Evolutionary conservation across 768 basidiomycete species (phyloP).

Genomic region (Lactifluus volemus): DNA sequence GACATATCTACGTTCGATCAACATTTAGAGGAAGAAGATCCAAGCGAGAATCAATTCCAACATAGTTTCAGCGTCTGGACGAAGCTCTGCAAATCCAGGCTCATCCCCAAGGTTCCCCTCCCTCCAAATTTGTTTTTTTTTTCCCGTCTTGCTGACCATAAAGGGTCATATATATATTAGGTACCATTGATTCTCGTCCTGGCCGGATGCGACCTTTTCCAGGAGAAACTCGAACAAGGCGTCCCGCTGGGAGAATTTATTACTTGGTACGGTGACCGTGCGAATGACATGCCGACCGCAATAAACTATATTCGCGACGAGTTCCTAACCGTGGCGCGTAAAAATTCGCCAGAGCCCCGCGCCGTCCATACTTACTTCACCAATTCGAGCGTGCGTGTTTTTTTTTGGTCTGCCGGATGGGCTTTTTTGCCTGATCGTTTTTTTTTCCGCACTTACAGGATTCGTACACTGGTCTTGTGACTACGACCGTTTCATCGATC

Average conservation of each 20-base stretch:
- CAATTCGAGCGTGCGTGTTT: conserved; percentile 7
- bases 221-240: conserved; percentile 51
- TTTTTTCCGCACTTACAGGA: too few relatives aligned
- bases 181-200: conserved; percentile 30
- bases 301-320: conserved; percentile 35
- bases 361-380: background rate
- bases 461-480: background rate
- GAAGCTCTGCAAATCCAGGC: conserved; percentile 6
- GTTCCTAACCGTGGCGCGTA: background rate
- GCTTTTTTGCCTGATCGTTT: too few relatives aligned
- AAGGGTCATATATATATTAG: background rate
- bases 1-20: conserved; percentile 76
- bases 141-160: background rate
- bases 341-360: conserved; percentile 1
- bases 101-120: background rate
- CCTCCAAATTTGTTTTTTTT: background rate
- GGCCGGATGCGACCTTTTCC: conserved; percentile 51
- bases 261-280: conserved; percentile 55
- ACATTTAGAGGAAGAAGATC: conserved; percentile 66
- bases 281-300: conserved; percentile 54
- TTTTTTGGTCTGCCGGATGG: too few relatives aligned
- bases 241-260: conserved; percentile 47
- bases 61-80: background rate
- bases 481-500: background rate
- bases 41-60: conserved; percentile 45